phyloP scores from a whole-genome alignment of 1,284 basidiomycete species.

The Ustilago nuda region DNA sequence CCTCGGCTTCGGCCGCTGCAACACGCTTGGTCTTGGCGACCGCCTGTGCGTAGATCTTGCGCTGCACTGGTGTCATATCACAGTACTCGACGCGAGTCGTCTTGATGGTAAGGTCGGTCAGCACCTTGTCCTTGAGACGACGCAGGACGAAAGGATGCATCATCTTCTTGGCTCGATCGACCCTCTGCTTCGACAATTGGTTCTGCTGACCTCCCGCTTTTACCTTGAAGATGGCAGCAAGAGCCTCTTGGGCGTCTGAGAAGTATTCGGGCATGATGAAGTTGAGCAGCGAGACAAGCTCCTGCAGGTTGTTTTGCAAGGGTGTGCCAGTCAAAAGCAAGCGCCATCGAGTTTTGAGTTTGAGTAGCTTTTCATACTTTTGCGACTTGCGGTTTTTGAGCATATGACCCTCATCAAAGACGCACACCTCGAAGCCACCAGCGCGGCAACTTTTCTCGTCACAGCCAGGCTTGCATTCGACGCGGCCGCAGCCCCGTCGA shows the following conservation, averaged over 20 bases:
- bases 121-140: constrained; percentile 86
- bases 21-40: constrained; percentile 77
- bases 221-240: constrained; percentile 96
- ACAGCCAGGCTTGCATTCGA: constrained; percentile 39
- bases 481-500: constrained; percentile 43
- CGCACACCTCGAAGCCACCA: constrained; percentile 82
- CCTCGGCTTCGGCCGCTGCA: constrained; percentile 77
- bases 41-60: constrained; percentile 85
- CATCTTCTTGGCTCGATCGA: constrained; percentile 96
- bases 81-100: constrained; percentile 93
- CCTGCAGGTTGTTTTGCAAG: constrained; percentile 84
- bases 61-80: constrained; percentile 87
- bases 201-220: constrained; percentile 87
- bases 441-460: constrained; percentile 35
- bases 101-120: constrained; percentile 92
- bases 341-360: constrained; percentile 87
- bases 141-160: constrained; percentile 98
- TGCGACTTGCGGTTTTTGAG: constrained; percentile 97
- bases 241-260: constrained; percentile 77
- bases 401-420: constrained; percentile 95
- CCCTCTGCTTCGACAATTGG: constrained; percentile 86
- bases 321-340: constrained; percentile 95
- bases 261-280: constrained; percentile 96
- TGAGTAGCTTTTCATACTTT: constrained; percentile 88
- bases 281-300: constrained; percentile 91